Base-by-base conservation (phyloP, 2,329 filamentous ascomycete species). In the Phyllosticta ampelicida region DNA sequence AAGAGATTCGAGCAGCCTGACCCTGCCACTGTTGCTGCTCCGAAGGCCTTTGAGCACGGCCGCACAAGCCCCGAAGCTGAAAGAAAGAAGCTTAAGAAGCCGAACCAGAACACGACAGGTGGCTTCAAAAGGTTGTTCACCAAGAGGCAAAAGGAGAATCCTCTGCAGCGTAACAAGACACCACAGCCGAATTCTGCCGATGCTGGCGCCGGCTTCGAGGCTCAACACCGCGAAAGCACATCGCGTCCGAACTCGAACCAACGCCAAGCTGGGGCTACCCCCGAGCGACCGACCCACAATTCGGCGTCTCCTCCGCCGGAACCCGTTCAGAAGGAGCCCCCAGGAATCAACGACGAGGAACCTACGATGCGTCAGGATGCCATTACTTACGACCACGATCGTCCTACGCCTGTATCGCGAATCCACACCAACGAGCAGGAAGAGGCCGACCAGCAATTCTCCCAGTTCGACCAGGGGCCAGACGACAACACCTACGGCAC, bases 381-480 rank as follows among this genome's bases (percentile, higher is more conserved):
- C n/a, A 26, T 28, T 21, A 29, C 30, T n/a, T 58, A 58, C 48
- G 54, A 51, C 18, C 51, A 54, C 9, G 52, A 59, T 48, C 56
- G 56, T 10, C 56, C 56, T 3, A n/a, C 8, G 13, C 52, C 56
- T n/a, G 48, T 59, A 10, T 59, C 56, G 5, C 56, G 56, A 19
- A 52, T 59, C 18, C 52, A 83, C 65, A 84, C 78, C 0, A 73
- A 75, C 9, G 82, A 87, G 61, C 79, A 78, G 8, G 73, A 74
- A 49, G 79, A 86, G 63, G 81, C 83, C n/a, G 75, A 78, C 29
- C 73, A 79, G 10, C 85, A 85, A 58, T 85, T 85, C 66, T 80
- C 80, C 16, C 77, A 77, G 21, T 97, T 97, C 67, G 87, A 94
- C 66, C 92, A 97, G 73, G 94, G 91, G 1, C 94, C 94, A 1